Base-by-base conservation (phyloP, 768 basidiomycete genomes). In the Hemileccinum rubropunctum region DNA sequence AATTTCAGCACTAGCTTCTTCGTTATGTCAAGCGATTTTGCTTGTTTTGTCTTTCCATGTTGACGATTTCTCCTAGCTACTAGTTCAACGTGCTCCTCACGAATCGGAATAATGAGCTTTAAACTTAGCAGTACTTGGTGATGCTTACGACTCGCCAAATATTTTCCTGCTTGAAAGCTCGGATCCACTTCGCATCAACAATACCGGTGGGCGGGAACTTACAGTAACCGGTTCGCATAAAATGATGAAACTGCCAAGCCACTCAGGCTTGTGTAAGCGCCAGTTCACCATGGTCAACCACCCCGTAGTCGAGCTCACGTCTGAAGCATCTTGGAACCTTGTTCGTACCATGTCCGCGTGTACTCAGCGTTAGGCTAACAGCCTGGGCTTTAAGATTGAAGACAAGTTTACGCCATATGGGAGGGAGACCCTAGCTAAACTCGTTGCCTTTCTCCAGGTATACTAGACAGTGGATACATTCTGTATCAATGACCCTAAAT, bases 351-450 rank as follows among this genome's bases (percentile, higher is more conserved):
- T 27, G 15, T 20, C 28, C 36, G 13, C 26, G 11, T 3, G 40
- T 14, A 15, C 20, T 13, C 35, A 36, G 23, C 42, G 21, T 17
- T 39, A 42, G 23, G 20, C 52, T 61, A 17, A 60, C 48, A 2
- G 9, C 28, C 28, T 30, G 28, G 34, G 2, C 50, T 28, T 13
- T 20, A 45, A 92, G 90, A 73, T 95, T 51, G 89, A 95, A 73
- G 86, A 91, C 78, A 94, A 91, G 73, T 91, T 98, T 78, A 91
- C 92, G 6, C 81, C 86, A 7, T 89, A 79, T 60, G 97, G 86
- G 18, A 95, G 93, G 70, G 86, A 93, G 59, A 88, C 82, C 5
- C 76, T 99, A 34, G 78, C 82, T 33, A 93, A 86, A 61, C 80
- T 99, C 43, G 79, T 95, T 62, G 72, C 72, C 30, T 99, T 98